Conservation (phyloP, 805 yeast species). For the Candida glaebosa region DNA sequence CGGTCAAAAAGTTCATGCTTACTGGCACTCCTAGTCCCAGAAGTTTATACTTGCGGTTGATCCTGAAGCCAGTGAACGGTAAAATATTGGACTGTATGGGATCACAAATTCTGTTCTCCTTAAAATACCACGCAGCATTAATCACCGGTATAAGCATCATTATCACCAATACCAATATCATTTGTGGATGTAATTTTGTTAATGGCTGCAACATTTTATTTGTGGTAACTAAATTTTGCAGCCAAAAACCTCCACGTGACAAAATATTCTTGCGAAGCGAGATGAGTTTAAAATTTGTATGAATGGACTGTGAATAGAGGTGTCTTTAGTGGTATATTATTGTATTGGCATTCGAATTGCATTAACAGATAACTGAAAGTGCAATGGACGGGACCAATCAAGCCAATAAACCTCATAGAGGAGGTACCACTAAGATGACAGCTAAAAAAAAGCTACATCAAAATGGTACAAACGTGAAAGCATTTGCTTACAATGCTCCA, state of each 20-base stretch:
- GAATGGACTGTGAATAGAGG: background rate
- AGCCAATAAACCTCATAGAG: slow-evolving; percentile 80
- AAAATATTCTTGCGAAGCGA: background rate
- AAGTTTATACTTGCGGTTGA: slow-evolving; percentile 46
- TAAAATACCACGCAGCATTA: slow-evolving; percentile 18
- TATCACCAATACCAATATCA: background rate
- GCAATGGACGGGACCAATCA: slow-evolving; percentile 38
- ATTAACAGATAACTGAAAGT: too few relatives aligned
- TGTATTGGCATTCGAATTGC: background rate
- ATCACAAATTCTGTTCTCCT: slow-evolving; percentile 32
- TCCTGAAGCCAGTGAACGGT: slow-evolving; percentile 55
- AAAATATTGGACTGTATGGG: slow-evolving; percentile 16
- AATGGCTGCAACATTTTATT: too few relatives aligned
- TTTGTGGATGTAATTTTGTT: too few relatives aligned
- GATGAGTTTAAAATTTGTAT: background rate
- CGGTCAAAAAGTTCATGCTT: slow-evolving; percentile 39
- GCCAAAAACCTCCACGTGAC: background rate
- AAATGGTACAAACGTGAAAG: slow-evolving; percentile 59
- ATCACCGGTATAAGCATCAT: background rate
- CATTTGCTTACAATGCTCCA: slow-evolving; percentile 55
- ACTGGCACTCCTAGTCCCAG: slow-evolving; percentile 32
- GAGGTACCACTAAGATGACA: slow-evolving; percentile 45
- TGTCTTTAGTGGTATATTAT: background rate
- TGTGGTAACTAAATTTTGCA: background rate
- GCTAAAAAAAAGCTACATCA: slow-evolving; percentile 86